These are phyloP conservation scores for Dactylellina leptospora DNA, from an alignment of 2,329 filamentous ascomycete genomes.

Conservation along the genomic window DNA sequence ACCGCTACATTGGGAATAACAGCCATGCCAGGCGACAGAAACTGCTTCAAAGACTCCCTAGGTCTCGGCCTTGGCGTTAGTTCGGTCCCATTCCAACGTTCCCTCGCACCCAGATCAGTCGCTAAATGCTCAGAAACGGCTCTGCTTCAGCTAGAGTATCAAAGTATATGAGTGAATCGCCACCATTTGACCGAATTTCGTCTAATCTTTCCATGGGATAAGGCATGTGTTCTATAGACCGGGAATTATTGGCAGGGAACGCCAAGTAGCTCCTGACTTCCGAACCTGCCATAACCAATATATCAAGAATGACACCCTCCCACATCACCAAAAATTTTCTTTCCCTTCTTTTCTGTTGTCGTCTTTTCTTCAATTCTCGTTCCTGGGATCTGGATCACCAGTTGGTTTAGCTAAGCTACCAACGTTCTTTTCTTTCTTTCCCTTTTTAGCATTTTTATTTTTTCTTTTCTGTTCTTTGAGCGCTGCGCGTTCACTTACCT, in stretches of 20 bases:
- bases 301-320: constrained; percentile 46
- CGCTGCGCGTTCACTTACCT: constrained; percentile 52
- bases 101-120: neutral
- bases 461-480: constrained; percentile 21
- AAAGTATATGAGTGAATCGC: constrained; percentile 1
- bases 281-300: constrained; percentile 38
- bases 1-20: constrained; percentile 39
- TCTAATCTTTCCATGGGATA: constrained; percentile 44
- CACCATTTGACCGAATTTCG: constrained; percentile 11
- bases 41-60: constrained; percentile 38
- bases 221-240: neutral
- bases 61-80: constrained; percentile 27
- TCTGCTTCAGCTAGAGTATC: constrained; percentile 41
- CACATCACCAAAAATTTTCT: constrained; percentile 47
- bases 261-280: constrained; percentile 43
- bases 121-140: constrained; percentile 20
- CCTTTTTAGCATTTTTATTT: constrained; percentile 2
- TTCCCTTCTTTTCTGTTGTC: constrained; percentile 56
- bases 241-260: constrained; percentile 13
- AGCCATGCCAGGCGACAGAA: constrained; percentile 22
- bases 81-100: neutral
- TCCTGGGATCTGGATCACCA: constrained; percentile 37
- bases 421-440: constrained; percentile 32
- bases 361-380: constrained; percentile 37
- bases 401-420: constrained; percentile 49